A percentile compares a stretch with the other conserved stretches of the same genome.
These are phyloP conservation scores for Mucuna pruriens DNA, from an alignment of 306 rosid genomes.

Conservation along the genomic window DNA sequence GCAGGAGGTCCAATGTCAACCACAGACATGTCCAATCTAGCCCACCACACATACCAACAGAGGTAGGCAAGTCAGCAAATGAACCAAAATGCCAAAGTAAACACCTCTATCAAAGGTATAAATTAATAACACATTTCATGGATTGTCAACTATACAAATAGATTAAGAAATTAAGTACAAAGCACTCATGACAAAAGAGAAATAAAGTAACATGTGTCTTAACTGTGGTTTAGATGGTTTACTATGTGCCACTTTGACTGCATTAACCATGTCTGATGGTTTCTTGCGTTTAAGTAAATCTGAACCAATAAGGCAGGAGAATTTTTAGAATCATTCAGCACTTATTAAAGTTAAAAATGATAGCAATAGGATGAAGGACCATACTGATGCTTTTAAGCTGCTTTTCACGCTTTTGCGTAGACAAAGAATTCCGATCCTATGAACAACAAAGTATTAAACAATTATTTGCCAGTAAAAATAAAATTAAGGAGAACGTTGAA, in stretches of 20 bases:
- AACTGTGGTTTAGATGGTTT: conserved; percentile 90
- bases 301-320: conserved; percentile 44
- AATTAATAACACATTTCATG: conserved; percentile 30
- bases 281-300: conserved; percentile 90
- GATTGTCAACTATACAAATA: conserved; percentile 16
- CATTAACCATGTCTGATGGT: conserved; percentile 61
- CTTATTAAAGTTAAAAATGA: conserved; percentile 8
- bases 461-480: conserved; percentile 11
- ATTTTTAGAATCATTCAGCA: conserved; percentile 35
- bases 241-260: conserved; percentile 72
- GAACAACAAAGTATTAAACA: conserved; percentile 29
- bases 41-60: conserved; percentile 41
- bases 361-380: conserved; percentile 36
- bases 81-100: conserved; percentile 14
- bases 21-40: conserved; percentile 79
- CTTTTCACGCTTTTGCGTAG: conserved; percentile 90
- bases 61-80: conserved; percentile 40
- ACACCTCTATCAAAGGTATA: background rate
- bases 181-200: background rate
- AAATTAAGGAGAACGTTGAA: conserved; percentile 27
- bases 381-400: conserved; percentile 89
- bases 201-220: conserved; percentile 44
- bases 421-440: conserved; percentile 75
- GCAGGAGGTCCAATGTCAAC: conserved; percentile 94
- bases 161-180: conserved; percentile 18